Conservation (phyloP, 2,329 filamentous ascomycete species). For the Microdochium nivale region DNA sequence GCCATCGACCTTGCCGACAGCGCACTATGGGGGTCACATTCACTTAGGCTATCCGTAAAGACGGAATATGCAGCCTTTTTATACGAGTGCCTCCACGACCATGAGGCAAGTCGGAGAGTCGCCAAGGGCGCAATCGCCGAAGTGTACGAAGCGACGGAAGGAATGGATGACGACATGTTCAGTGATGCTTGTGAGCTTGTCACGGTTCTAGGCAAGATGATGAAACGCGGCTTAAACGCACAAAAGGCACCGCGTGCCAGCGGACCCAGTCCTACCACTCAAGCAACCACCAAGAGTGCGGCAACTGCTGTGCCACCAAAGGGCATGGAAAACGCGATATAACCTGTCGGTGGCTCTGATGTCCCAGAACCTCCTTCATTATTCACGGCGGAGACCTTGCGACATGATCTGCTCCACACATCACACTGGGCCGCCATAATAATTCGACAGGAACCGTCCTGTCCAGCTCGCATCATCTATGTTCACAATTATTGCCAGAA, state of each 20-base stretch:
- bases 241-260: conserved; percentile 5
- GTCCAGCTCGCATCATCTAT: too few species aligned
- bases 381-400: too few species aligned
- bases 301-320: conserved; percentile 10
- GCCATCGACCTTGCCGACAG: conserved; percentile 66
- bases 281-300: conserved; percentile 9
- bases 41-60: conserved; percentile 79
- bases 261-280: conserved; percentile 8
- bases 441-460: background rate
- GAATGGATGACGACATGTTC: conserved; percentile 94
- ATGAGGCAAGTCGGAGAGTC: conserved; percentile 63
- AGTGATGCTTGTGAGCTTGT: conserved; percentile 85
- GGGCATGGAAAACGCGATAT: conserved; percentile 15
- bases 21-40: conserved; percentile 79
- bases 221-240: conserved; percentile 59
- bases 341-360: too few species aligned
- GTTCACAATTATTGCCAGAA: too few species aligned
- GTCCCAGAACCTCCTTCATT: too few species aligned
- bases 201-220: conserved; percentile 77
- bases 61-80: conserved; percentile 90
- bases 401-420: too few species aligned
- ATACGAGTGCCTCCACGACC: conserved; percentile 85
- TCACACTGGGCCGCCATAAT: background rate
- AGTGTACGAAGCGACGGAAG: conserved; percentile 84
- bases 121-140: conserved; percentile 80